Percentiles rank a stretch among this genome's conserved stretches.
These are phyloP conservation scores for Graphiopsis chlorocephala DNA, from an alignment of 2,329 filamentous ascomycete species.

Conservation along the genomic window DNA sequence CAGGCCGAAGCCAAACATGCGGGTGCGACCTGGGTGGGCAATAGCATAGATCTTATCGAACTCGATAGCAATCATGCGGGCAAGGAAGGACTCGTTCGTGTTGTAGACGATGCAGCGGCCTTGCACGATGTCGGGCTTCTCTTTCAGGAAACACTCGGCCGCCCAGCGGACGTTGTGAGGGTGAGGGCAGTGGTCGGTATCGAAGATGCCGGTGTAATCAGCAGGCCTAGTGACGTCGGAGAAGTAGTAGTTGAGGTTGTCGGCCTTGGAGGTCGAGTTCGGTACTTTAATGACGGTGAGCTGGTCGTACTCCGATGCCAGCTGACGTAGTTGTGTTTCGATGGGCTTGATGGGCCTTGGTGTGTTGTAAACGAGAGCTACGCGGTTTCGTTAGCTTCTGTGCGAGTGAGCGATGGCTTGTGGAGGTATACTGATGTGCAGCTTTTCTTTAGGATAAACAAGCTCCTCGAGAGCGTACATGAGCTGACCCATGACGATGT, in stretches of 20 bases:
- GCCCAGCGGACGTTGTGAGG: slow-evolving; percentile 50
- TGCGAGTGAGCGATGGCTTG: not conserved
- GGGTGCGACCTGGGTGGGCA: slow-evolving; percentile 48
- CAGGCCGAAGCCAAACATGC: slow-evolving; percentile 49
- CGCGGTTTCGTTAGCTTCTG: not conserved
- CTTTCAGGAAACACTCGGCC: slow-evolving; percentile 46
- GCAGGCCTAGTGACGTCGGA: slow-evolving; percentile 37
- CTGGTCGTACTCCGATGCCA: slow-evolving; percentile 40
- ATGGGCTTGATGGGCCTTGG: slow-evolving; percentile 47
- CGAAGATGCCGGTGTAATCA: slow-evolving; percentile 49
- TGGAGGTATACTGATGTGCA: slow-evolving; percentile 40
- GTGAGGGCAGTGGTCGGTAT: slow-evolving; percentile 52
- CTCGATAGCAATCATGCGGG: slow-evolving; percentile 49
- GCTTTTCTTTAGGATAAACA: slow-evolving; percentile 45
- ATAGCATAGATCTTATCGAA: slow-evolving; percentile 54
- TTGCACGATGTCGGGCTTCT: slow-evolving; percentile 48
- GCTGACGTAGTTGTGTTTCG: slow-evolving; percentile 41
- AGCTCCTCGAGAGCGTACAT: slow-evolving; percentile 48
- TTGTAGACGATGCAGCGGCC: slow-evolving; percentile 52
- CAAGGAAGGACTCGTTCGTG: slow-evolving; percentile 42
- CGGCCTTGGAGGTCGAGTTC: slow-evolving; percentile 49
- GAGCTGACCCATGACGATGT: slow-evolving; percentile 49
- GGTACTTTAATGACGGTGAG: slow-evolving; percentile 48
- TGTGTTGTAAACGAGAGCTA: slow-evolving; percentile 48
- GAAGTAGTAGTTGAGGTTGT: slow-evolving; percentile 52